Conservation (phyloP, 257 asterid genomes). For the Solanum chiquidenum region DNA sequence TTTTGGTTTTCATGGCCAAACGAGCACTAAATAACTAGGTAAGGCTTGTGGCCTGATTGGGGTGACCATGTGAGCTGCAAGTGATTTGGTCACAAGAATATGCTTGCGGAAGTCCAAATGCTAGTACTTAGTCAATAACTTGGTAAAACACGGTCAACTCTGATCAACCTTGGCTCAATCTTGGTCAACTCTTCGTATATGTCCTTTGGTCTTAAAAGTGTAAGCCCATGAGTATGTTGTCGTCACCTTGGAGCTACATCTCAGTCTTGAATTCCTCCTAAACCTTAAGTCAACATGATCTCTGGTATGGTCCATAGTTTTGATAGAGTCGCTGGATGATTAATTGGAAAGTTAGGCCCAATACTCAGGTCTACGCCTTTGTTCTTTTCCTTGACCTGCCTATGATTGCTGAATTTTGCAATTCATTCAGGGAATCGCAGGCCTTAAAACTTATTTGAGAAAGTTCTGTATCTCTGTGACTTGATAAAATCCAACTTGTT, state of each 20-base stretch:
- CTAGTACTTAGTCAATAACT: not conserved
- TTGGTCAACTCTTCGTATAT: not conserved
- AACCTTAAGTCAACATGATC: not conserved
- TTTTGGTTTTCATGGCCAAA: not conserved
- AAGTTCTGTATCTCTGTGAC: not conserved
- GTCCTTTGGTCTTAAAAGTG: not conserved
- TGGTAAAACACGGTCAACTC: not conserved
- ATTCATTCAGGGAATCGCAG: not conserved
- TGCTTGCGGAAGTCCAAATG: not conserved
- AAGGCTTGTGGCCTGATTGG: not conserved
- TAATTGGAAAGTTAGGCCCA: not conserved
- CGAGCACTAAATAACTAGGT: not conserved
- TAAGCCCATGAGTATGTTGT: not conserved
- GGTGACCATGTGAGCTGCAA: not conserved
- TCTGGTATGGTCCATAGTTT: not conserved
- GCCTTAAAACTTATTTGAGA: not conserved
- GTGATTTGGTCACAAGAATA: not conserved
- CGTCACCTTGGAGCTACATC: not conserved
- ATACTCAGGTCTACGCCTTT: not conserved
- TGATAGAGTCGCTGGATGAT: not conserved
- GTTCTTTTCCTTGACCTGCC: not conserved
- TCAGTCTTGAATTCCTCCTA: not conserved
- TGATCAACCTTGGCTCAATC: not conserved
- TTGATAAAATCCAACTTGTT: not conserved
- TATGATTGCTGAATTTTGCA: not conserved